phyloP scores from a whole-genome alignment of 768 basidiomycete genomes.

The Cubamyces sp. region DNA sequence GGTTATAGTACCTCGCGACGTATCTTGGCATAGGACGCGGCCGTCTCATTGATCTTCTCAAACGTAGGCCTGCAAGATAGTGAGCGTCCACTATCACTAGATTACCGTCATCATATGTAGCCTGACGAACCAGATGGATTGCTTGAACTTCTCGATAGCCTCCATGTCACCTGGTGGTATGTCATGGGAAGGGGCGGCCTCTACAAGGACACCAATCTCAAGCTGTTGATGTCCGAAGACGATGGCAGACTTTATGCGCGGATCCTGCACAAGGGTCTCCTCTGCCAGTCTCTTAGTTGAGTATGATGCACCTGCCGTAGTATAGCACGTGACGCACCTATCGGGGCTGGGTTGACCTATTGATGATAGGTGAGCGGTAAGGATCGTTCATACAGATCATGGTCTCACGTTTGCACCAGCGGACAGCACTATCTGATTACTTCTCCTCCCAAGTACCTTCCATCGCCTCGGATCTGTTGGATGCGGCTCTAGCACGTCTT shows the following conservation, averaged over 20 bases:
- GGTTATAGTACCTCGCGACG: slow-evolving; percentile 51
- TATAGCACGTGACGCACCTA: too few species aligned
- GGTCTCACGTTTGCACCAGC: slow-evolving; percentile 23
- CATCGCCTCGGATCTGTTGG: slow-evolving; percentile 45
- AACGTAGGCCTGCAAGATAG: slow-evolving; percentile 38
- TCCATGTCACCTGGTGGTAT: slow-evolving; percentile 11
- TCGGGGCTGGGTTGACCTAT: slow-evolving; percentile 43
- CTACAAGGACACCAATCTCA: slow-evolving; percentile 31
- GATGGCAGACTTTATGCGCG: slow-evolving; percentile 24
- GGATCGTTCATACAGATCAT: background rate
- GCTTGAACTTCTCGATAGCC: slow-evolving; percentile 11
- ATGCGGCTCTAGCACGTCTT: slow-evolving; percentile 49
- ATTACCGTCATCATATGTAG: background rate
- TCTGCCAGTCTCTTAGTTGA: slow-evolving; percentile 35
- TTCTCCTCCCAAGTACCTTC: slow-evolving; percentile 32
- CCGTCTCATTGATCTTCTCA: slow-evolving; percentile 41
- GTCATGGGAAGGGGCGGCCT: slow-evolving; percentile 22
- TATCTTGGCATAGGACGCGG: slow-evolving; percentile 44
- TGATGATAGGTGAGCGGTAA: background rate
- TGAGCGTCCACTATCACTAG: too few species aligned
- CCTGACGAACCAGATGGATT: slow-evolving; percentile 16
- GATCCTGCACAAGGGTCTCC: slow-evolving; percentile 31
- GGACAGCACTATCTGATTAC: slow-evolving; percentile 49
- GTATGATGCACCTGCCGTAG: slow-evolving; percentile 1
- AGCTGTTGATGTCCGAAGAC: slow-evolving; percentile 32